phyloP scores from a whole-genome alignment of 169 alveolate species.

The Babesia ovata region DNA sequence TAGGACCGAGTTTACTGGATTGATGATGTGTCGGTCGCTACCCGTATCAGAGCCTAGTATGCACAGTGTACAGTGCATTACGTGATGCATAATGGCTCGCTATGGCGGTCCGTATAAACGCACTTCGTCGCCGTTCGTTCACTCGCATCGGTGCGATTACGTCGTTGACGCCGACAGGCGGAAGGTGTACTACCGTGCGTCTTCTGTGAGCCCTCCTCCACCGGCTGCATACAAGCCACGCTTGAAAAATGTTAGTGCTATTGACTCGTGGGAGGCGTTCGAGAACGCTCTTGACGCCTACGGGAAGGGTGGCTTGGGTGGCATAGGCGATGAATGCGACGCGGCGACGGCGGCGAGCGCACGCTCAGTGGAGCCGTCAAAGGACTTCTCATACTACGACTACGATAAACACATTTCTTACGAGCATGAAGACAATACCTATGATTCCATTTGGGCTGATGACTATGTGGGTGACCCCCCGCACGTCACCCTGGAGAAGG shows the following conservation, averaged over 20 bases:
- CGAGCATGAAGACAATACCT: not conserved
- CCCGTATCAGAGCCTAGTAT: no score
- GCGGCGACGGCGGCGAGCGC: no score
- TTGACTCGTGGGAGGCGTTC: constrained; percentile 13
- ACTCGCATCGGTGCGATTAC: constrained; percentile 42
- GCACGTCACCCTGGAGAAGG: constrained; percentile 17
- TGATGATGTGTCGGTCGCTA: no score
- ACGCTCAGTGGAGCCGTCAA: no score
- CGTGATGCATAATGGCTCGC: not conserved
- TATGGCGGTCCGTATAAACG: constrained; percentile 9
- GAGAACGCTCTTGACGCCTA: constrained; percentile 9
- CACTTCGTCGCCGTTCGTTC: constrained; percentile 34
- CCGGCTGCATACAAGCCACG: not conserved
- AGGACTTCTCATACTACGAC: not conserved
- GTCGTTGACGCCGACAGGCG: constrained; percentile 19
- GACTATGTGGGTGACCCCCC: not conserved
- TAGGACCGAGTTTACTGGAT: no score
- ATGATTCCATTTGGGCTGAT: not conserved
- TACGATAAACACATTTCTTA: not conserved
- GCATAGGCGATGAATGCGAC: not conserved
- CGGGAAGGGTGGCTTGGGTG: not conserved
- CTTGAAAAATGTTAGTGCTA: not conserved
- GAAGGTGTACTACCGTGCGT: constrained; percentile 50
- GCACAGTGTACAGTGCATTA: no score
- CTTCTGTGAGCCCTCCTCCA: constrained; percentile 13